A percentile compares a stretch with the other conserved stretches of the same genome.
phyloP scores from a whole-genome alignment of 768 basidiomycete species.

The Termitomyces bulborhizus region DNA sequence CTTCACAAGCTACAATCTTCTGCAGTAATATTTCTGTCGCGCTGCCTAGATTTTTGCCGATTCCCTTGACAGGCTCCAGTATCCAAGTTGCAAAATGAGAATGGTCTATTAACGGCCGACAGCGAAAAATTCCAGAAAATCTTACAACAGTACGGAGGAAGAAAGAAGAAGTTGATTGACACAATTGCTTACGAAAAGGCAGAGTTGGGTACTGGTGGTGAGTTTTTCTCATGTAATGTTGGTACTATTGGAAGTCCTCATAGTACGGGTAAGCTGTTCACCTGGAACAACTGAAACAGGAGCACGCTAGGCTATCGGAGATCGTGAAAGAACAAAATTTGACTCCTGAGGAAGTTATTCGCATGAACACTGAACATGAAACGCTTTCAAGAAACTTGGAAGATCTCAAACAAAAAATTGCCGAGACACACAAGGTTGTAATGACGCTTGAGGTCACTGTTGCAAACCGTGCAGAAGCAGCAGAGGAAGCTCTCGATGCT shows the following conservation, averaged over 20 bases:
- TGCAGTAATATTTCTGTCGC: slow-evolving; percentile 33
- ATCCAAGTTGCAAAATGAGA: slow-evolving; percentile 54
- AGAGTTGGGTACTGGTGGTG: slow-evolving; percentile 54
- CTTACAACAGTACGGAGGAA: slow-evolving; percentile 60
- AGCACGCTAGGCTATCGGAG: slow-evolving; percentile 55
- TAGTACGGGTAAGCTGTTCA: slow-evolving; percentile 39
- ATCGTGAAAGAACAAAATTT: slow-evolving; percentile 86
- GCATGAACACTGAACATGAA: slow-evolving; percentile 90
- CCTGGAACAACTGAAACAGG: slow-evolving; percentile 56
- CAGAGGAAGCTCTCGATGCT: slow-evolving; percentile 76
- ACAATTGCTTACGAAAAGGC: slow-evolving; percentile 63
- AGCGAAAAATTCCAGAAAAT: slow-evolving; percentile 75
- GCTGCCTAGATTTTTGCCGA: slow-evolving; percentile 1
- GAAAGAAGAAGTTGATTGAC: slow-evolving; percentile 63
- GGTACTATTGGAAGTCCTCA: not conserved
- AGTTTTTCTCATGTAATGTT: slow-evolving; percentile 10
- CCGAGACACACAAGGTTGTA: slow-evolving; percentile 64
- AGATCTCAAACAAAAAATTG: slow-evolving; percentile 69
- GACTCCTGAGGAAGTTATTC: slow-evolving; percentile 82
- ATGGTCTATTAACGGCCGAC: slow-evolving; percentile 63
- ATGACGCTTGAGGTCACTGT: slow-evolving; percentile 82
- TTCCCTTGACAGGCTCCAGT: slow-evolving; percentile 45
- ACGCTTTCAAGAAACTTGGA: slow-evolving; percentile 65
- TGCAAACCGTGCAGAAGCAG: slow-evolving; percentile 69
- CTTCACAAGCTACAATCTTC: slow-evolving; percentile 54